Base-by-base conservation (phyloP, 345 rosid genomes). In the Euphorbia tirucalli region DNA sequence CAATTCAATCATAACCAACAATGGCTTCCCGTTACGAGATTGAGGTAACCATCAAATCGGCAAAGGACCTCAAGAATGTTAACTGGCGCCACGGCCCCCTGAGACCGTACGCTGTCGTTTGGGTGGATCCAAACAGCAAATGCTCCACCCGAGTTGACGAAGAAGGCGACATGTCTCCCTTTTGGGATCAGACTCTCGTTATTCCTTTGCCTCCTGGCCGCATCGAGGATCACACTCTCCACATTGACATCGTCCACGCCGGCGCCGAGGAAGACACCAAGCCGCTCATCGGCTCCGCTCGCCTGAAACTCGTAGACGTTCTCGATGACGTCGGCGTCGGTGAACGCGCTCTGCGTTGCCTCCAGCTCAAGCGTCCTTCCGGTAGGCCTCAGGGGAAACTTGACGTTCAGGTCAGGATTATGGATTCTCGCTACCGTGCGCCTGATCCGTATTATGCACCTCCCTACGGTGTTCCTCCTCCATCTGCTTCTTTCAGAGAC, bases 361-460 rank as follows among this genome's bases (percentile, higher is more conserved):
- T 92, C 73, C 74, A 84, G 44, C 88, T 92, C 74, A 90, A 87
- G 82, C 96, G 97, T 28, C 96, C 97, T 4, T 94, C 97, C 0
- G 96, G 97, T 31, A 76, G 98, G 14, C 96, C 98, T 7, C 98
- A 93, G 0, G 97, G 98, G 7, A 90, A 93, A 54, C 27, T 91
- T 14, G 92, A 91, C 1, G 90, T 90, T 21, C 65, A 62, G 48
- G 87, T 91, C 39, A 55, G 72, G 35, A 73, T 92, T 41, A 59
- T 74, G 46, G 89, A 85, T 9, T 71, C 85, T 5, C 73, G 74
- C 16, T 52, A 75, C 6, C 82, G 35, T 19, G 80, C 83, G 56
- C 83, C 83, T 7, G 75, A 72, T 59, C 72, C 78, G 3, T 75
- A 80, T 69, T 46, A 72, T 52, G 80, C 85, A 7, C 72, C 85